Evolutionary conservation across 2,329 filamentous ascomycete species (phyloP), one percentile per base, ranked within the genome.

Genomic region (Gaeumannomyces tritici): DNA sequence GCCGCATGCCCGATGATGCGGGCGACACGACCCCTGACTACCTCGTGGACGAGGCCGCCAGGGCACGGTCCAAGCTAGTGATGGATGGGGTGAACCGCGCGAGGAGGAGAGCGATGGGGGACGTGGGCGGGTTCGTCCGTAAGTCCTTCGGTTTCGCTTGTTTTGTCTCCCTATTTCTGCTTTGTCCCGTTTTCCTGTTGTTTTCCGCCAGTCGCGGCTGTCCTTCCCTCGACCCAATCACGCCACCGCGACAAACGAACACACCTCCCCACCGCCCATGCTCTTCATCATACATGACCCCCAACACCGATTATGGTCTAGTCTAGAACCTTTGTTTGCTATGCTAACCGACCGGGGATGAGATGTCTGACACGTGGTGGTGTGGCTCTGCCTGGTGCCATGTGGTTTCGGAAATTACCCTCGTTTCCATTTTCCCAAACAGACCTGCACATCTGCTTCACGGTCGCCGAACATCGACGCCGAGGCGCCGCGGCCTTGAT

Each of bases 361-460:
- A 11, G 11, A 51, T 51, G 21, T 9, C 42, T 11, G 42, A 51
- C 42, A 51, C 42, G 42, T 51, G 42, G 42, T 24, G 42, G 18
- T 4, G 4, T n/a, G 11, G 35, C 35, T 42, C n/a, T 42, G 13
- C 33, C 11, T 35, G 42, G 21, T 5, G 21, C 18, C 18, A 51
- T n/a, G 42, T 7, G 35, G 15, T 42, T 6, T 42, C 15, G 42
- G 42, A n/a, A 51, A 51, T 51, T 51, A 13, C 31, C 31, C n/a
- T 7, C 18, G 15, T 35, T 35, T 35, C 4, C 4, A 6, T 42
- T 18, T 18, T 42, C 4, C 15, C 9, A 42, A 42, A 21, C 28
- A 65, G 75, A 76, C 61, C 65, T 77, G 3, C 73, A 74, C 58
- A 68, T 74, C 1, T 68, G 77, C 42, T 73, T 76, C 55, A 77